Percentiles rank a stretch among this genome's conserved stretches.
Evolutionary conservation across 331 rosid genomes (phyloP).

Genomic region (Stylosanthes scabra): DNA sequence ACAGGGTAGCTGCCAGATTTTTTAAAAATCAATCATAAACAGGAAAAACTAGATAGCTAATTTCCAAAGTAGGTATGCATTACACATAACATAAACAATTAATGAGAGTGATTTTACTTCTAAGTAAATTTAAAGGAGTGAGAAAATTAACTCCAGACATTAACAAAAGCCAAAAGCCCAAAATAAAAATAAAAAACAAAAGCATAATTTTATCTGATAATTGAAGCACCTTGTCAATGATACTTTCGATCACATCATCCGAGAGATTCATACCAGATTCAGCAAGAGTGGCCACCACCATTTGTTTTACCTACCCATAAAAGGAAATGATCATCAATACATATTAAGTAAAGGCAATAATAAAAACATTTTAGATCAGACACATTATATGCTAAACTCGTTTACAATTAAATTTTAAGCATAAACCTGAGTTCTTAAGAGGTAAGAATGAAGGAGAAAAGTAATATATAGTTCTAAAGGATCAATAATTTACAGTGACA

Average conservation of each 20-base stretch:
- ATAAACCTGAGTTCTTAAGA: constrained; percentile 9
- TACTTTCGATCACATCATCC: constrained; percentile 94
- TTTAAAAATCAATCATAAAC: constrained; percentile 10
- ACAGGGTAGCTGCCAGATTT: constrained; percentile 1
- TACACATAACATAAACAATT: constrained; percentile 15
- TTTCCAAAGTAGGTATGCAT: constrained; percentile 23
- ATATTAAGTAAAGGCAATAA: constrained; percentile 18
- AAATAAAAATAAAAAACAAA: background rate
- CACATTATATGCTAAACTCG: background rate
- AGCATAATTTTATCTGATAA: constrained; percentile 33
- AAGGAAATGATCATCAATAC: constrained; percentile 22
- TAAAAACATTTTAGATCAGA: constrained; percentile 3
- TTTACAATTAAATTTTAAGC: constrained; percentile 4
- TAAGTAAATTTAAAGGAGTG: background rate
- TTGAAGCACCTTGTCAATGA: constrained; percentile 92
- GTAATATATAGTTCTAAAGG: constrained; percentile 2
- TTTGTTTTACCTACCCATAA: constrained; percentile 87
- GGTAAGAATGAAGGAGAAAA: background rate
- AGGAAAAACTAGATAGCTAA: constrained; percentile 11
- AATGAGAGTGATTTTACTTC: constrained; percentile 20
- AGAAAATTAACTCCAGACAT: constrained; percentile 10
- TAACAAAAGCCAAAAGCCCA: background rate
- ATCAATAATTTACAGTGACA: constrained; percentile 1
- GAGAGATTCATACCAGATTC: constrained; percentile 99
- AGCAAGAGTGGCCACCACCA: constrained; percentile 98